Conservation (phyloP, 2,329 filamentous ascomycete genomes). For the Diaporthe vexans region DNA sequence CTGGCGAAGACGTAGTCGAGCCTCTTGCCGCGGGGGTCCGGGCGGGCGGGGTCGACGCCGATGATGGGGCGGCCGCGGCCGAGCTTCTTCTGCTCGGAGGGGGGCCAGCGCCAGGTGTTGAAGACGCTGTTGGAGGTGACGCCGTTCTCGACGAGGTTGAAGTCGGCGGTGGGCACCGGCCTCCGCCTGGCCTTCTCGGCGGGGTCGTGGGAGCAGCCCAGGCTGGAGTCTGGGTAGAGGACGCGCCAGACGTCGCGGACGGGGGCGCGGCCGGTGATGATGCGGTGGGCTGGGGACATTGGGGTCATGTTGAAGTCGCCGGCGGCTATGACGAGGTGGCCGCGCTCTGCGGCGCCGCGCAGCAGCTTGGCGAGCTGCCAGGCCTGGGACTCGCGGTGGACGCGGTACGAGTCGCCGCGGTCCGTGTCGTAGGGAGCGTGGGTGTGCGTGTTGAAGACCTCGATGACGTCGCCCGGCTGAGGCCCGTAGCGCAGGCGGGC, state of each 20-base stretch:
- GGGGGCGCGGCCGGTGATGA: conserved; percentile 83
- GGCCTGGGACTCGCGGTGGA: conserved; percentile 90
- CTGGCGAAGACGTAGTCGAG: conserved; percentile 95
- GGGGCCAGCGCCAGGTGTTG: conserved; percentile 95
- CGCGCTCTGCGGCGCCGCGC: conserved; percentile 82
- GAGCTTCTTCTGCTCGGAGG: conserved; percentile 76
- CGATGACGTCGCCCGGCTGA: conserved; percentile 74
- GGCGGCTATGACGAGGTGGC: conserved; percentile 86
- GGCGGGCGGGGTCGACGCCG: conserved; percentile 72
- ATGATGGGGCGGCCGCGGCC: conserved; percentile 73
- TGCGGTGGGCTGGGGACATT: conserved; percentile 82
- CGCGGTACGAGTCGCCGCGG: conserved; percentile 83
- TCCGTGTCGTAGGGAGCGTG: conserved; percentile 90
- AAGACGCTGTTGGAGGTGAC: conserved; percentile 87
- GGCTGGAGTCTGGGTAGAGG: conserved; percentile 84
- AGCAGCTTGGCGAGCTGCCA: conserved; percentile 96
- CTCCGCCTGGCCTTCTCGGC: conserved; percentile 75
- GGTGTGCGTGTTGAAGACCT: conserved; percentile 93
- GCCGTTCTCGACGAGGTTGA: conserved; percentile 85
- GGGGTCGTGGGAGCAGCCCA: conserved; percentile 79
- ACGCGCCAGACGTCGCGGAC: conserved; percentile 89
- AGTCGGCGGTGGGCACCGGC: conserved; percentile 80
- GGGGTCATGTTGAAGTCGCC: conserved; percentile 99
- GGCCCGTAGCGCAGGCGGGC: conserved; percentile 82
- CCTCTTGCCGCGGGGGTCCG: conserved; percentile 84